These are phyloP conservation scores for Penicillium lividum DNA, from an alignment of 495 filamentous ascomycete genomes.

Conservation along the genomic window DNA sequence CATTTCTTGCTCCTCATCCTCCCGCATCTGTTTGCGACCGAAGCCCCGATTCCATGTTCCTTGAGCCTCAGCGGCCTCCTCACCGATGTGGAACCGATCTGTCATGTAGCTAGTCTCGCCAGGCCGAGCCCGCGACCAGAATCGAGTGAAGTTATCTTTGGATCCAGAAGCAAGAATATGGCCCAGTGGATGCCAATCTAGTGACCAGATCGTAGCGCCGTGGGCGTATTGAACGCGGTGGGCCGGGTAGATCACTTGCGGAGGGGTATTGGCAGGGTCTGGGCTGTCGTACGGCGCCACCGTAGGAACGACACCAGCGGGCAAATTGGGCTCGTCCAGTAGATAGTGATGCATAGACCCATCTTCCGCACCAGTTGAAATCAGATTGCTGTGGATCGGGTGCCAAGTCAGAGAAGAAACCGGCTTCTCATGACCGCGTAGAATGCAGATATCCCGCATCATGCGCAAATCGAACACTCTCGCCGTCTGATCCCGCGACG, in stretches of 20 bases:
- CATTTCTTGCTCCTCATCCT: constrained; percentile 88
- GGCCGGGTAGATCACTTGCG: constrained; percentile 85
- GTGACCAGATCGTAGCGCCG: constrained; percentile 91
- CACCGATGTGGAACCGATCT: constrained; percentile 92
- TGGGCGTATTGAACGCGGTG: constrained; percentile 85
- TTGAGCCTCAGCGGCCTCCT: constrained; percentile 87
- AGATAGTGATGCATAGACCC: constrained; percentile 90
- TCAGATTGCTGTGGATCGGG: constrained; percentile 80
- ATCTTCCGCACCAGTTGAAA: constrained; percentile 89
- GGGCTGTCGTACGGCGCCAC: constrained; percentile 80
- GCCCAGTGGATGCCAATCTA: constrained; percentile 95
- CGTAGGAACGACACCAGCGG: constrained; percentile 62
- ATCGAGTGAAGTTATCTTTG: constrained; percentile 93
- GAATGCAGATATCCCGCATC: constrained; percentile 94
- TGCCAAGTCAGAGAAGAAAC: constrained; percentile 93
- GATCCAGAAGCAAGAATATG: constrained; percentile 98
- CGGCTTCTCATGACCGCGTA: constrained; percentile 92
- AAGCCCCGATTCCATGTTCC: constrained; percentile 88
- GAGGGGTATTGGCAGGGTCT: constrained; percentile 72
- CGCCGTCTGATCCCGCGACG: constrained; percentile 87
- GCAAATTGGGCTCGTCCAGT: constrained; percentile 85
- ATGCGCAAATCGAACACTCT: constrained; percentile 93
- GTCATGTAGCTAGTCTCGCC: constrained; percentile 81
- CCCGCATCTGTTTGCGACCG: constrained; percentile 74
- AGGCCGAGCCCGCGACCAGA: constrained; percentile 88